Evolutionary conservation across 805 yeast species (phyloP).

Genomic region (Candida chauliodis): DNA sequence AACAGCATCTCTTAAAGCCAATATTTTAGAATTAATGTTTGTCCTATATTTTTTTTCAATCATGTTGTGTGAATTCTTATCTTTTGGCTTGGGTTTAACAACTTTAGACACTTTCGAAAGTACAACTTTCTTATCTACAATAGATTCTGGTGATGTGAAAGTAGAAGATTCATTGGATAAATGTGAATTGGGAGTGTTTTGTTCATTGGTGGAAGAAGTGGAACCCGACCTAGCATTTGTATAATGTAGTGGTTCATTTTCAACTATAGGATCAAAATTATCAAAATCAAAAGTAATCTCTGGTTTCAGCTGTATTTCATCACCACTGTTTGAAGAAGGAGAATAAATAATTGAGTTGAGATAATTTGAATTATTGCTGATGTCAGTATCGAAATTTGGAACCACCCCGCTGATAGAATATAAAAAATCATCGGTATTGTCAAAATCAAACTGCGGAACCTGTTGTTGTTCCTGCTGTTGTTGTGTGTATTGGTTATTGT

Average conservation of each 20-base stretch:
- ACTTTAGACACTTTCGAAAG: constrained; percentile 17
- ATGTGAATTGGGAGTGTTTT: constrained; percentile 8
- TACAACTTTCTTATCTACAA: not conserved
- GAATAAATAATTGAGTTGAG: constrained; percentile 6
- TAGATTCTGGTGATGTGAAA: constrained; percentile 18
- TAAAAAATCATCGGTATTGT: constrained; percentile 27
- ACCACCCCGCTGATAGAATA: constrained; percentile 24
- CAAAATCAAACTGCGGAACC: constrained; percentile 20
- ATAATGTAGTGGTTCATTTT: constrained; percentile 4
- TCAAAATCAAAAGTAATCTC: not conserved
- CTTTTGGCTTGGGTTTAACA: constrained; percentile 49
- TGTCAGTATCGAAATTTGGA: constrained; percentile 9
- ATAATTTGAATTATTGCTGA: constrained; percentile 5
- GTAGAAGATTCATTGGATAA: constrained; percentile 11
- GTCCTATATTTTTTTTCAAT: constrained; percentile 79
- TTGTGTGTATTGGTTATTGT: not conserved
- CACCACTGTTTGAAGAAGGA: constrained; percentile 9
- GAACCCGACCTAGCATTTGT: not conserved
- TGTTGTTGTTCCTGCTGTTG: constrained; percentile 2
- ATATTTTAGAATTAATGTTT: constrained; percentile 68
- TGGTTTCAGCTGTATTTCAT: constrained; percentile 3
- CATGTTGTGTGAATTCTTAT: constrained; percentile 69
- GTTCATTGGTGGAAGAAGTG: constrained; percentile 6
- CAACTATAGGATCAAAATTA: not conserved
- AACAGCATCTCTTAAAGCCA: constrained; percentile 69